Conservation (phyloP, 495 filamentous ascomycete genomes). For the Aspergillus affinis region DNA sequence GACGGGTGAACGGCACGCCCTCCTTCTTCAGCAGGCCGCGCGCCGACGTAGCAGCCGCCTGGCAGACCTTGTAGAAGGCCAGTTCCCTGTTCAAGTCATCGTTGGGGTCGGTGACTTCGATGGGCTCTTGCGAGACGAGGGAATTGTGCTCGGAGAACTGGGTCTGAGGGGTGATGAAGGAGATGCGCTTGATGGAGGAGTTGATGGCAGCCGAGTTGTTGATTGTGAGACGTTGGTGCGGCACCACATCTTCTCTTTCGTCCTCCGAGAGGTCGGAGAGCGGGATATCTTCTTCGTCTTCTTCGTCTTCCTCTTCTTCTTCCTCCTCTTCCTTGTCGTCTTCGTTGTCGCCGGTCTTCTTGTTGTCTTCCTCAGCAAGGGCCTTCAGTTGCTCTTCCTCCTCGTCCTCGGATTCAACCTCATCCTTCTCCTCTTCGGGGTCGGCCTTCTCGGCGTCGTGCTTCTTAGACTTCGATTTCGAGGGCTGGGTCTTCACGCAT, state of each 20-base stretch:
- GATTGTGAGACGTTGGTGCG: conserved; percentile 91
- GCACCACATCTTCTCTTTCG: conserved; percentile 80
- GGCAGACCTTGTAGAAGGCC: conserved; percentile 89
- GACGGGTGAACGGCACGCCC: conserved; percentile 79
- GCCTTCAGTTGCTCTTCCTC: conserved; percentile 26
- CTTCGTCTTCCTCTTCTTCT: conserved; percentile 45
- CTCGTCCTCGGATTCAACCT: conserved; percentile 26
- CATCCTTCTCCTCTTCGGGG: conserved; percentile 28
- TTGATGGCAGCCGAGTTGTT: conserved; percentile 90
- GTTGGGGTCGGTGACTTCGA: conserved; percentile 66
- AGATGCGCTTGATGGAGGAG: conserved; percentile 74
- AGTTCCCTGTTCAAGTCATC: conserved; percentile 90
- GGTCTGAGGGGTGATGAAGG: conserved; percentile 55
- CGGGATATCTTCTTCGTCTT: conserved; percentile 66
- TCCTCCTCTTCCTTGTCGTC: conserved; percentile 37
- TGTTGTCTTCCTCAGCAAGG: conserved; percentile 24
- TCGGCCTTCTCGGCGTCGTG: conserved; percentile 9
- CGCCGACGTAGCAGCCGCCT: conserved; percentile 70
- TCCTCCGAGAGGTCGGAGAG: conserved; percentile 81
- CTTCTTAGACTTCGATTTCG: conserved; percentile 15
- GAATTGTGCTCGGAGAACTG: conserved; percentile 67
- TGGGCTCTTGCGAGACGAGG: conserved; percentile 51
- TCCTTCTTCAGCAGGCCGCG: conserved; percentile 75
- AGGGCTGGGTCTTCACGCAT: conserved; percentile 1
- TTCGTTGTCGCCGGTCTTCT: conserved; percentile 32